Base-by-base conservation (phyloP, 345 rosid species). In the Kandelia obovata region DNA sequence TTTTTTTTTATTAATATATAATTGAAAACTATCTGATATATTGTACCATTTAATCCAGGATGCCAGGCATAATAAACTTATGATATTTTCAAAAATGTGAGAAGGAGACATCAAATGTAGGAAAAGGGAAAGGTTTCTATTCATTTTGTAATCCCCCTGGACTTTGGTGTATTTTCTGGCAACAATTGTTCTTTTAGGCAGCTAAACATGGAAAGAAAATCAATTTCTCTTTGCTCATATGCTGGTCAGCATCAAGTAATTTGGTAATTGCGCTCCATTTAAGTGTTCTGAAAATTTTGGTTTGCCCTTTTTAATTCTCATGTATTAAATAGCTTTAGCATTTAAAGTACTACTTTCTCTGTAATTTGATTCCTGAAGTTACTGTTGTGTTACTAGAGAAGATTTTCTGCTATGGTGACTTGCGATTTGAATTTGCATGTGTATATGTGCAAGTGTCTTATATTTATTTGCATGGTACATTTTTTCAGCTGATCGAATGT, bases 401-500 rank as follows among this genome's bases (percentile, higher is more conserved):
- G 6, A 31, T 25, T 39, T 63, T 30, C 27, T 58, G 58, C 47
- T 31, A 39, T 46, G 19, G 62, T 35, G 53, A 57, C 52, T 58
- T 43, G 6, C 32, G 8, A 39, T 20, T 58, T 43, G 37, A 39
- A 61, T 52, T 13, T 60, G 34, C 23, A 28, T 37, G 35, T 32
- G 17, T 25, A 25, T 20, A 23, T 49, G 4, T 19, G 15, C 46
- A 32, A 70, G 13, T 25, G 32, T 17, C n/a, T 19, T 56, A 4
- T 63, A 46, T 64, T 1, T n/a, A 27, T 30, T 25, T 27, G 8
- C 37, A 47, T 68, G 62, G 19, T 55, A 15, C 28, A 23, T 60
- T 62, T 32, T 78, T 74, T 83, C 93, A 91, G 92, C 89, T 91
- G 75, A 91, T 91, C 39, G 97, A 91, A 75, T 91, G 97, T 73